These are phyloP conservation scores for Kwoniella shivajii DNA, from an alignment of 1,284 basidiomycete genomes.

Conservation along the genomic window DNA sequence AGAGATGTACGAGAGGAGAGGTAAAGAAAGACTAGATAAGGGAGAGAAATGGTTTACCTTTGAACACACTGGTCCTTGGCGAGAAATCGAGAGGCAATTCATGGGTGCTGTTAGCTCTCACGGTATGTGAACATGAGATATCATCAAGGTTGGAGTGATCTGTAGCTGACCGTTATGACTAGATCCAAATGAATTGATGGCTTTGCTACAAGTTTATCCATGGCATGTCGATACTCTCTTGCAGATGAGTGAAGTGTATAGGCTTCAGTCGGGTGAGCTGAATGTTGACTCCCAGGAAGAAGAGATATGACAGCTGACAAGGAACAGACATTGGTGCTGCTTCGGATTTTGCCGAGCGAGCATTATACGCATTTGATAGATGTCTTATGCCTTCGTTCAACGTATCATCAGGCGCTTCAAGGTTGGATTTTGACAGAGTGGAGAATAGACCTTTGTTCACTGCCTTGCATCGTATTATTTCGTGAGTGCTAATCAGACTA, in stretches of 20 bases:
- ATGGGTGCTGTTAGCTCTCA: slow-evolving; percentile 76
- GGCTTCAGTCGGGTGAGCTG: slow-evolving; percentile 73
- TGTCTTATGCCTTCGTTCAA: slow-evolving; percentile 81
- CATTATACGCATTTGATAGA: slow-evolving; percentile 85
- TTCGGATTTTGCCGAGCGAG: slow-evolving; percentile 80
- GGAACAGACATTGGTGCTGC: slow-evolving; percentile 73
- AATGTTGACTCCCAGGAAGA: neutral
- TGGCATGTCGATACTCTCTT: slow-evolving; percentile 91
- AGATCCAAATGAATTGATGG: slow-evolving; percentile 58
- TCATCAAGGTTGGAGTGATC: neutral
- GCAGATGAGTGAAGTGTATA: slow-evolving; percentile 74
- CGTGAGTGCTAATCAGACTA: slow-evolving; percentile 58
- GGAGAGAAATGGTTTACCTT: slow-evolving; percentile 82
- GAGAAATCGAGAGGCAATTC: slow-evolving; percentile 75
- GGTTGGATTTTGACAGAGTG: slow-evolving; percentile 75
- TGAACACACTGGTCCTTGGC: slow-evolving; percentile 80
- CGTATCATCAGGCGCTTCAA: slow-evolving; percentile 72
- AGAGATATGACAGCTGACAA: neutral
- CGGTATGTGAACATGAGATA: slow-evolving; percentile 58
- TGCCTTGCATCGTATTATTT: slow-evolving; percentile 73
- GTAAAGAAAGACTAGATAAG: slow-evolving; percentile 53
- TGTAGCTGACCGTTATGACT: slow-evolving; percentile 7
- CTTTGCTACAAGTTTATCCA: slow-evolving; percentile 57
- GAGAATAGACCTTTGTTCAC: slow-evolving; percentile 54
- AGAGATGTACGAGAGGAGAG: slow-evolving; percentile 56